Base-by-base conservation (phyloP, 768 basidiomycete genomes). In the Tylopilus sp. region DNA sequence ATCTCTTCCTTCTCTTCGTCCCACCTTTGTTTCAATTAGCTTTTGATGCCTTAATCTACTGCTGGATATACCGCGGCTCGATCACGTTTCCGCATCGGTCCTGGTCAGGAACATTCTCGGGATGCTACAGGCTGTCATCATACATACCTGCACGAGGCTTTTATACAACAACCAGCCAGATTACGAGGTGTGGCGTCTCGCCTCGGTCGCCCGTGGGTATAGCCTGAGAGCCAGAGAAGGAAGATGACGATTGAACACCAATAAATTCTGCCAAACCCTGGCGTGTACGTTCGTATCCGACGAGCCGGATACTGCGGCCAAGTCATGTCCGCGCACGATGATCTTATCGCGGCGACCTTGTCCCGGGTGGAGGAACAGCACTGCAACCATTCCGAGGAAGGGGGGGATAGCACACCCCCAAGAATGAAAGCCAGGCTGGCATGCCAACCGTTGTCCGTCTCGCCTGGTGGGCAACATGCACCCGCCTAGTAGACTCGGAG, bases 21-120 rank as follows among this genome's bases (percentile, higher is more conserved):
- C 49, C 53, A 26, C 44, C 39, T 48, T n/a, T 44, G 52, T 57
- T 51, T 57, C 46, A 51, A 45, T 48, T 47, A 51, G 51, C 42
- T 23, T 42, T 46, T 41, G 44, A 52, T 57, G 36, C 51, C 51
- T 57, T 55, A 57, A 57, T 65, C 48, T 63, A 57, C 39, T 49
- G 39, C 49, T 57, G 56, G 55, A 61, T 64, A 60, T 53, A 57
- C 51, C 50, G 42, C 48, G 56, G 47, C 51, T 46, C 18, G 56
- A 49, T 44, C 47, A 36, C 51, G 52, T 48, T n/a, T 53, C 40
- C 43, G 26, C 39, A 17, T 15, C 48, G 43, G 11, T 50, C 60
- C 50, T 52, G 53, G 55, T 47, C 46, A 47, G 11, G 18, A 53
- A 18, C 28, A 44, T 47, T 41, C 39, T 41, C 3, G 40, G 44